A percentile compares a stretch with the other conserved stretches of the same genome.
phyloP scores from a whole-genome alignment of 2,329 filamentous ascomycete species.

The Neonectria faginata region DNA sequence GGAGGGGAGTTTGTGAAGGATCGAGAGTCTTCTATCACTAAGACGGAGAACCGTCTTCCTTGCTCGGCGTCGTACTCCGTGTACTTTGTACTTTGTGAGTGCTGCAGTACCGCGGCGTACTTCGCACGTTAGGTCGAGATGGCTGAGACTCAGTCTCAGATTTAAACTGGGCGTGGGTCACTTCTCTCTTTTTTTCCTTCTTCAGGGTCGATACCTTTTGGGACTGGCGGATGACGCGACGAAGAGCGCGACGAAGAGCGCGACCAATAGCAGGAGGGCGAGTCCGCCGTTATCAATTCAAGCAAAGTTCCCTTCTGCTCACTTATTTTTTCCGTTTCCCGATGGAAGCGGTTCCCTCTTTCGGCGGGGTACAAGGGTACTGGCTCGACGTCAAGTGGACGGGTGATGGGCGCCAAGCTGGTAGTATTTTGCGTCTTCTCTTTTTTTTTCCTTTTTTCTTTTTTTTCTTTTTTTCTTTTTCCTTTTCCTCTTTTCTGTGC shows the following conservation, averaged over 20 bases:
- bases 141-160: background rate
- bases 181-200: background rate
- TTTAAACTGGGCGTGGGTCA: background rate
- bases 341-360: constrained; percentile 23
- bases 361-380: constrained; percentile 27
- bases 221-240: constrained; percentile 33
- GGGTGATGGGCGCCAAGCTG: background rate
- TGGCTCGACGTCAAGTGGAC: constrained; percentile 25
- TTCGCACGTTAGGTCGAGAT: background rate
- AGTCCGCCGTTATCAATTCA: constrained; percentile 42
- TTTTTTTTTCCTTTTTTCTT: background rate
- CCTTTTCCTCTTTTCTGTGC: background rate
- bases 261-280: constrained; percentile 33
- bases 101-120: background rate
- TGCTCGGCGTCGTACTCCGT: background rate
- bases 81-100: background rate
- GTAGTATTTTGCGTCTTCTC: background rate
- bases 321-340: constrained; percentile 16
- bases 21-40: background rate
- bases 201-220: constrained; percentile 16
- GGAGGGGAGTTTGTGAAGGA: background rate
- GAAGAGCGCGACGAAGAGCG: constrained; percentile 35
- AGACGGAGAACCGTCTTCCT: background rate
- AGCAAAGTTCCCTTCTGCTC: constrained; percentile 18
- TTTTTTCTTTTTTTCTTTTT: constrained; percentile 11